phyloP scores from a whole-genome alignment of 2,329 filamentous ascomycete species.

The Trichoderma atroviride region DNA sequence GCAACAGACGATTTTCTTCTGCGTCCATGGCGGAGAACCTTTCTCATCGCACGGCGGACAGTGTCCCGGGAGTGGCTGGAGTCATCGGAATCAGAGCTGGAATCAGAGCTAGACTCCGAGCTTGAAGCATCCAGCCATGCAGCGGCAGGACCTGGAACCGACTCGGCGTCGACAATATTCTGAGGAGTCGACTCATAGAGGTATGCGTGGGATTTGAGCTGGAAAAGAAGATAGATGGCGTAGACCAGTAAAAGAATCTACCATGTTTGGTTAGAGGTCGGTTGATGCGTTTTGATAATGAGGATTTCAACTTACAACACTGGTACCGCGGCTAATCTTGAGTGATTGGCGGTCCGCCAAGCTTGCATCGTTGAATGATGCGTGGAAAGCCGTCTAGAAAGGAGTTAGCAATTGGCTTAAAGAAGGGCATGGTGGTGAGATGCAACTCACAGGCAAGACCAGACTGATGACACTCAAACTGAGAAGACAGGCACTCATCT shows the following conservation, averaged over 20 bases:
- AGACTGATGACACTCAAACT: conserved; percentile 90
- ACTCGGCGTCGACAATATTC: conserved; percentile 88
- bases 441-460: conserved; percentile 66
- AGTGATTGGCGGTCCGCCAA: conserved; percentile 72
- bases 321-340: conserved; percentile 86
- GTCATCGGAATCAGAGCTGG: conserved; percentile 70
- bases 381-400: conserved; percentile 80
- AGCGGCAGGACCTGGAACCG: conserved; percentile 79
- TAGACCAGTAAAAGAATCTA: conserved; percentile 80
- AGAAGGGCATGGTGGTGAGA: conserved; percentile 34
- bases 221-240: conserved; percentile 80
- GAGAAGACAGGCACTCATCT: conserved; percentile 92
- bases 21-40: conserved; percentile 70
- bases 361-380: conserved; percentile 68
- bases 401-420: conserved; percentile 33
- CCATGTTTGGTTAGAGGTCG: conserved; percentile 1
- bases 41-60: conserved; percentile 74
- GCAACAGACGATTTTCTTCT: conserved; percentile 77
- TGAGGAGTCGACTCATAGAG: conserved; percentile 92
- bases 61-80: conserved; percentile 60
- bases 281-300: background rate
- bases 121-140: conserved; percentile 77
- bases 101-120: conserved; percentile 58
- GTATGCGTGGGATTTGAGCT: conserved; percentile 89
- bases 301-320: conserved; percentile 62